These are phyloP conservation scores for Rhododendron ovatum DNA, from an alignment of 148 eudicot genomes.

Conservation along the genomic window DNA sequence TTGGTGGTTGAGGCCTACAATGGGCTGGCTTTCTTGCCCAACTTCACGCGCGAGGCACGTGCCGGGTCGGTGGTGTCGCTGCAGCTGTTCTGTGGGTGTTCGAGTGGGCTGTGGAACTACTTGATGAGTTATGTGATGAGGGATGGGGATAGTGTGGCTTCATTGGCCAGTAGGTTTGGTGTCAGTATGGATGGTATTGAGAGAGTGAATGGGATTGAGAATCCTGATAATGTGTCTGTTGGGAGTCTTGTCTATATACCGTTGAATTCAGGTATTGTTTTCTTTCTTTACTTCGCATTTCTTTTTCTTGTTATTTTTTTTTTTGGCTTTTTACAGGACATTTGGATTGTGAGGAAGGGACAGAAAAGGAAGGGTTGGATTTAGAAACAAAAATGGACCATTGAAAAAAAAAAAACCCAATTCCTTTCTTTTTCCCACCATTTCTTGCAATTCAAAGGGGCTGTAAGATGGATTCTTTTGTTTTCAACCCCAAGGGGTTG, in stretches of 20 bases:
- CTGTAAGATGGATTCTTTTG: neutral
- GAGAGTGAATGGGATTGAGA: conserved; percentile 58
- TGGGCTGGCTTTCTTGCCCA: conserved; percentile 65
- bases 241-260: conserved; percentile 77
- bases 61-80: conserved; percentile 55
- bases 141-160: conserved; percentile 73
- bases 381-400: neutral
- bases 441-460: neutral
- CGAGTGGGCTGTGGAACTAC: conserved; percentile 94
- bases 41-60: conserved; percentile 35
- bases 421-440: neutral
- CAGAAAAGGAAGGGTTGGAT: neutral
- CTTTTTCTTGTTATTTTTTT: neutral
- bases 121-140: conserved; percentile 90
- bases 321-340: neutral
- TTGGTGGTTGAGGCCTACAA: conserved; percentile 54
- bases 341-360: neutral
- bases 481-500: neutral
- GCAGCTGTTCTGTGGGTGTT: conserved; percentile 84
- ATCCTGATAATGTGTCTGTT: conserved; percentile 76
- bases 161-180: conserved; percentile 88
- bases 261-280: conserved; percentile 63
- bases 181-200: conserved; percentile 98
- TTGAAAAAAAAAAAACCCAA: neutral
- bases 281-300: neutral